These are phyloP conservation scores for Phialophora tarda DNA, from an alignment of 2,329 filamentous ascomycete species.

Conservation along the genomic window DNA sequence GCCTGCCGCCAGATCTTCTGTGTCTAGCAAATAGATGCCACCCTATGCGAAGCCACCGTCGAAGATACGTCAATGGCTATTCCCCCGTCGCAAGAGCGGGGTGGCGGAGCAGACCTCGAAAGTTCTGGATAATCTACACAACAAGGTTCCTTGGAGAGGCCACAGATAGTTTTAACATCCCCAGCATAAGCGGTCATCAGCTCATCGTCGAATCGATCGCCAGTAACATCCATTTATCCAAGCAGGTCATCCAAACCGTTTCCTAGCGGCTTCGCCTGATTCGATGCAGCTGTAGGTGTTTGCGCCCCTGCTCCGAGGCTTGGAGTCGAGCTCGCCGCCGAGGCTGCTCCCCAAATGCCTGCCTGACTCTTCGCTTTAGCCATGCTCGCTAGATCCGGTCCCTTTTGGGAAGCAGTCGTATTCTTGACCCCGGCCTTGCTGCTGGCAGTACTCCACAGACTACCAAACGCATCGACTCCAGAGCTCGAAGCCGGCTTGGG, in stretches of 20 bases:
- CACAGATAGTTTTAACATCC: neutral
- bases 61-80: neutral
- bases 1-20: neutral
- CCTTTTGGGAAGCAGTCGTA: slow-evolving; percentile 69
- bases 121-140: neutral
- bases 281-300: slow-evolving; percentile 46
- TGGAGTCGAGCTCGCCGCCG: slow-evolving; percentile 55
- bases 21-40: neutral
- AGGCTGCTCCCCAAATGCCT: slow-evolving; percentile 85
- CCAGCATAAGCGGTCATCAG: neutral
- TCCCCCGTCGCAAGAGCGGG: neutral
- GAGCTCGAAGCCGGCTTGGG: slow-evolving; percentile 54
- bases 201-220: neutral
- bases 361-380: slow-evolving; percentile 98
- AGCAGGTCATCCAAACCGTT: slow-evolving; percentile 54
- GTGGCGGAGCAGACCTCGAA: neutral
- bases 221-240: slow-evolving; percentile 43
- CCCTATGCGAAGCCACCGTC: neutral
- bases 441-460: slow-evolving; percentile 73
- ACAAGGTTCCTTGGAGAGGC: neutral
- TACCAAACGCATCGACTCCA: slow-evolving; percentile 86
- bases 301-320: slow-evolving; percentile 52
- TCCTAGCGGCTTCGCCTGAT: slow-evolving; percentile 44
- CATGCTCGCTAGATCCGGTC: slow-evolving; percentile 86
- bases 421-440: slow-evolving; percentile 73